Percentiles rank a stretch among this genome's conserved stretches.
Conservation (phyloP, 306 rosid genomes). For the Vicia faba region DNA sequence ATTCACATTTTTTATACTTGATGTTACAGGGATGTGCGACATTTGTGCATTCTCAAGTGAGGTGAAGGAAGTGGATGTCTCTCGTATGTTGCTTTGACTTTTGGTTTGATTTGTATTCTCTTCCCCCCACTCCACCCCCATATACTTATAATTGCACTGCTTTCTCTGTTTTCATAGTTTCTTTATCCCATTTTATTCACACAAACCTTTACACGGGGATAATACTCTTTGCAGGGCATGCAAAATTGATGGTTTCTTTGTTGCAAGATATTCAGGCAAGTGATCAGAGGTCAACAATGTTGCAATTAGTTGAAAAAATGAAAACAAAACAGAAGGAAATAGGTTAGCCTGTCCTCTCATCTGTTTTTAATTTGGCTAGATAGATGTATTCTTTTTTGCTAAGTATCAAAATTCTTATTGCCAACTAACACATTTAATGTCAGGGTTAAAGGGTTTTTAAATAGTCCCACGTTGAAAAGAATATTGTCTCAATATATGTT, state of each 20-base stretch:
- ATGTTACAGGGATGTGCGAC: constrained; percentile 87
- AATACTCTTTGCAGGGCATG: constrained; percentile 68
- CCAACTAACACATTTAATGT: neutral
- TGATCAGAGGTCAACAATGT: constrained; percentile 81
- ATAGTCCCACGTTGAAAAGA: no score
- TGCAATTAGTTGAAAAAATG: constrained; percentile 80
- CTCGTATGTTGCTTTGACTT: constrained; percentile 56
- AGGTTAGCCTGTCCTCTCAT: constrained; percentile 55
- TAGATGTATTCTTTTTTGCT: constrained; percentile 7
- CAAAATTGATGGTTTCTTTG: constrained; percentile 68
- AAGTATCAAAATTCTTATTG: constrained; percentile 14
- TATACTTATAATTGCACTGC: constrained; percentile 12
- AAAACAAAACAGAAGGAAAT: constrained; percentile 71
- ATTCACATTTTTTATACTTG: constrained; percentile 28
- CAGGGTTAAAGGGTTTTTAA: neutral
- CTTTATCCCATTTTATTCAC: constrained; percentile 27
- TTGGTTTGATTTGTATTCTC: constrained; percentile 26
- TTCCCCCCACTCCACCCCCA: neutral
- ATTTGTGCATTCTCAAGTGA: constrained; percentile 74
- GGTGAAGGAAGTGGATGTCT: constrained; percentile 73
- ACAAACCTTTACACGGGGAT: constrained; percentile 34
- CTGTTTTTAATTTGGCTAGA: constrained; percentile 11
- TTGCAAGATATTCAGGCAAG: constrained; percentile 71
- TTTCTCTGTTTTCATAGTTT: constrained; percentile 24
- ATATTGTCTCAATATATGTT: no score